These are phyloP conservation scores for Arctium lappa DNA, from an alignment of 129 eudicot genomes.

Conservation along the genomic window DNA sequence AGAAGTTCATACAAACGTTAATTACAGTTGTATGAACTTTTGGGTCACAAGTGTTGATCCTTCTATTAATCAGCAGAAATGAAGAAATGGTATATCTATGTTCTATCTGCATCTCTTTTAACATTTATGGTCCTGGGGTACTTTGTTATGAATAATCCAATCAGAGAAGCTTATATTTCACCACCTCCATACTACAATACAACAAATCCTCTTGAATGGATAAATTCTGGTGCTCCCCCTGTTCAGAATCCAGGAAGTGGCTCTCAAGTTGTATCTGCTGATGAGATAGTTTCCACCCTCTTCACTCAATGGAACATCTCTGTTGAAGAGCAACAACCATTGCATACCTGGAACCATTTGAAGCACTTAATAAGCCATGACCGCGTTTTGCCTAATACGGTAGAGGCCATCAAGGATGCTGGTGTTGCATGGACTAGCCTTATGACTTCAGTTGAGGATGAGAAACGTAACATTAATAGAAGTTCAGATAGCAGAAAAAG, in stretches of 20 bases:
- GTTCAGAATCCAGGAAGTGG: constrained; percentile 47
- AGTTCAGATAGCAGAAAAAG: constrained; percentile 58
- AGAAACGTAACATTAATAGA: constrained; percentile 53
- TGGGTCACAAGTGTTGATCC: constrained; percentile 12
- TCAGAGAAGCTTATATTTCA: constrained; percentile 46
- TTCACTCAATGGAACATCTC: constrained; percentile 58
- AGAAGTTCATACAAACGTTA: constrained; percentile 17
- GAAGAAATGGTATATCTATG: constrained; percentile 91
- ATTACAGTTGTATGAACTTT: constrained; percentile 19
- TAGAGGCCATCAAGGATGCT: constrained; percentile 83
- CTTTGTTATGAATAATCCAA: constrained; percentile 46
- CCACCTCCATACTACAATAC: constrained; percentile 43
- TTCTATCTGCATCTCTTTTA: constrained; percentile 55
- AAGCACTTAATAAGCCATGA: constrained; percentile 55
- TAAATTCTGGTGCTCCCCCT: constrained; percentile 48
- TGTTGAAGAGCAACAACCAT: constrained; percentile 47
- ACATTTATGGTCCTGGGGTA: constrained; percentile 60
- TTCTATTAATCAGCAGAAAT: constrained; percentile 38
- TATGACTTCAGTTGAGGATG: constrained; percentile 69
- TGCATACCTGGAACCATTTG: constrained; percentile 80
- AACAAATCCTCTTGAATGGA: constrained; percentile 92
- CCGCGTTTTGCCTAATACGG: constrained; percentile 77
- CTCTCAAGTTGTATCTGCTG: constrained; percentile 57
- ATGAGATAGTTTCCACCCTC: constrained; percentile 47
- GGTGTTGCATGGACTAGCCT: constrained; percentile 77